Conservation (phyloP, 805 yeast species). For the Candida easanensis region DNA sequence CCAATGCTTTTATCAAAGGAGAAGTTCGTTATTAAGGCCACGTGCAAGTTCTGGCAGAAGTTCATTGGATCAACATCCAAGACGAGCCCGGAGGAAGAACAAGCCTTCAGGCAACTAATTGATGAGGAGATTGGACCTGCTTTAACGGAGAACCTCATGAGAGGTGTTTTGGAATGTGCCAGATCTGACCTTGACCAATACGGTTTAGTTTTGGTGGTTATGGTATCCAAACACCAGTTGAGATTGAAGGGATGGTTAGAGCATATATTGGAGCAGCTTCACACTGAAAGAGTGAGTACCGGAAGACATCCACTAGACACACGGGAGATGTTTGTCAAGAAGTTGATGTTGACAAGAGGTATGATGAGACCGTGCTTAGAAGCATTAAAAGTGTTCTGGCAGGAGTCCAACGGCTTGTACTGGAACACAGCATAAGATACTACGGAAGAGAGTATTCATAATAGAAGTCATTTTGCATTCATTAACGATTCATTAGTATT, state of each 20-base stretch:
- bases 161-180: slow-evolving; percentile 46
- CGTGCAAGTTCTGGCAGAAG: slow-evolving; percentile 51
- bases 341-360: slow-evolving; percentile 62
- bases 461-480: neutral
- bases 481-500: neutral
- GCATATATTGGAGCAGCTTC: slow-evolving; percentile 28
- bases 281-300: slow-evolving; percentile 24
- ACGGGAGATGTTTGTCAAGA: slow-evolving; percentile 48
- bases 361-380: slow-evolving; percentile 53
- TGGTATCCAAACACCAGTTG: slow-evolving; percentile 49
- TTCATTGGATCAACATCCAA: slow-evolving; percentile 47
- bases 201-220: slow-evolving; percentile 47
- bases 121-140: slow-evolving; percentile 29
- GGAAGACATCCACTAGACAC: slow-evolving; percentile 28
- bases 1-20: slow-evolving; percentile 41
- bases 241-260: slow-evolving; percentile 48
- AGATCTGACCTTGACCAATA: slow-evolving; percentile 61
- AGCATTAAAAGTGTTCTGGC: slow-evolving; percentile 62
- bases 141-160: slow-evolving; percentile 34
- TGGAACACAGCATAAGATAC: slow-evolving; percentile 21
- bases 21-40: slow-evolving; percentile 47
- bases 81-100: slow-evolving; percentile 38
- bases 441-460: no score
- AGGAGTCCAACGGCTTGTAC: slow-evolving; percentile 52
- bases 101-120: slow-evolving; percentile 28